Conservation (phyloP, 139 green algal genomes). For the Tetradesmus obliquus region DNA sequence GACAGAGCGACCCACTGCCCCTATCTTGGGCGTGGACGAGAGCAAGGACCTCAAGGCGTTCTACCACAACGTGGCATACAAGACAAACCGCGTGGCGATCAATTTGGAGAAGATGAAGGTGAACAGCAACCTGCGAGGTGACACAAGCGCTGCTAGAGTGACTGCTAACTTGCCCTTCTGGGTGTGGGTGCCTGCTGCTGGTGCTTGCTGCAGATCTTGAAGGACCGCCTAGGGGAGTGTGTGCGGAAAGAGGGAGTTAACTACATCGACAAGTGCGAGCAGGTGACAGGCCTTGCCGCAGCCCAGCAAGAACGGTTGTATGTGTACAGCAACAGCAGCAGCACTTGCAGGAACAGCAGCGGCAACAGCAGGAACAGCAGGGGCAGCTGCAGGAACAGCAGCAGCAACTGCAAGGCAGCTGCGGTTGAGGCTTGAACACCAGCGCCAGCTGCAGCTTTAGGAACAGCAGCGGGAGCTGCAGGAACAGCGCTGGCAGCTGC, state of each 20-base stretch:
- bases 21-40: conserved; percentile 45
- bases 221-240: conserved; percentile 44
- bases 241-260: conserved; percentile 41
- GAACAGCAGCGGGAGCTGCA: background rate
- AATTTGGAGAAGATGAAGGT: conserved; percentile 57
- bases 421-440: too few relatives aligned
- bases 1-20: conserved; percentile 24
- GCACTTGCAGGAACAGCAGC: background rate
- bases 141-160: background rate
- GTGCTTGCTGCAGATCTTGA: conserved; percentile 39
- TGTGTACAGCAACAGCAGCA: background rate
- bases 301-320: background rate
- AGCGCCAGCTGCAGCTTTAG: background rate
- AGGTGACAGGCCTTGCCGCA: background rate
- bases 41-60: conserved; percentile 41
- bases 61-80: conserved; percentile 53
- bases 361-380: background rate
- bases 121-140: background rate
- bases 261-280: conserved; percentile 48
- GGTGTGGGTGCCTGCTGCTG: background rate
- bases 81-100: conserved; percentile 45
- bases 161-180: background rate
- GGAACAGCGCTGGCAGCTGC: background rate
- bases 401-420: too few relatives aligned
- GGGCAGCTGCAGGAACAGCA: background rate